phyloP scores from a whole-genome alignment of 441 rosid genomes.

The Kokia cookei region DNA sequence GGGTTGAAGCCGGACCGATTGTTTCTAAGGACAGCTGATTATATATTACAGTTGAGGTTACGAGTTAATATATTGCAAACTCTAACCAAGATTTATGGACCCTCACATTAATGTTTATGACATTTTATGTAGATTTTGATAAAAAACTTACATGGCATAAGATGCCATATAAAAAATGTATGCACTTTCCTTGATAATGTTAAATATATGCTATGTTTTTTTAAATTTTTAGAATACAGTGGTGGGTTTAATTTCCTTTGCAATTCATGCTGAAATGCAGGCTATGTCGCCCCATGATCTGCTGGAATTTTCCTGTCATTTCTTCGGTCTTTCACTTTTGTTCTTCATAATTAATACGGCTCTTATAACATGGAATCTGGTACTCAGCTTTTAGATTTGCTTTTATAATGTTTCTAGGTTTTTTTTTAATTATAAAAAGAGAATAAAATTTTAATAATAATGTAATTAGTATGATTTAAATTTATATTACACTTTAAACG shows the following conservation, averaged over 20 bases:
- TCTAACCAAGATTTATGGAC: constrained; percentile 41
- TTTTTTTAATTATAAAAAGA: too few species aligned
- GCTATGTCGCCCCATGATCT: not conserved
- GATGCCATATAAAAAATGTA: not conserved
- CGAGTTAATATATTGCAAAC: constrained; percentile 50
- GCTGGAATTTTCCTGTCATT: not conserved
- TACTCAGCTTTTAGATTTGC: not conserved
- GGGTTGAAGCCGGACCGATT: constrained; percentile 58
- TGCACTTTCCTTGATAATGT: not conserved
- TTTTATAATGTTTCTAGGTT: not conserved
- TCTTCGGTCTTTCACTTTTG: not conserved
- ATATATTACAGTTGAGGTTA: constrained; percentile 59
- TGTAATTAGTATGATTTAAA: too few species aligned
- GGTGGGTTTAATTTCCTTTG: not conserved
- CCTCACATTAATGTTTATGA: not conserved
- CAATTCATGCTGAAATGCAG: not conserved
- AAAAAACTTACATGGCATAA: not conserved
- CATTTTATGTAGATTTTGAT: too few species aligned
- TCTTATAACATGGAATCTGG: too few species aligned
- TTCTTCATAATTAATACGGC: not conserved
- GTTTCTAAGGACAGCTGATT: constrained; percentile 49
- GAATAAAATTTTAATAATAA: too few species aligned
- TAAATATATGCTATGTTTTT: not conserved
- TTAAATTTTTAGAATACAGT: not conserved
- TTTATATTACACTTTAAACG: too few species aligned